Evolutionary conservation across 2,329 filamentous ascomycete genomes (phyloP), one percentile per base, ranked within the genome.

Genomic region (Xenosphaeropsis pyriputrescens): DNA sequence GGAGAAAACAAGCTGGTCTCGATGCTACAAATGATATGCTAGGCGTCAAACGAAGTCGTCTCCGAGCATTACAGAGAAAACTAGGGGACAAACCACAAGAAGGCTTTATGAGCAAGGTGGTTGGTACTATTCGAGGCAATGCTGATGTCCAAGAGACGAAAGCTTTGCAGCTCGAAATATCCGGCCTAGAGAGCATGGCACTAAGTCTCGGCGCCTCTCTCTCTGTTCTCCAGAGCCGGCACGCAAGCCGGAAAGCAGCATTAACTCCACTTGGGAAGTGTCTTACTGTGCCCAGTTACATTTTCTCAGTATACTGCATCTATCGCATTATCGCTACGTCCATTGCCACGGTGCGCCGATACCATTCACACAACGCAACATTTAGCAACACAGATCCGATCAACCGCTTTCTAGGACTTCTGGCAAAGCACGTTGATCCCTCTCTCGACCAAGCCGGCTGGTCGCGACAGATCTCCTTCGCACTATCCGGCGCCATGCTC

Each of bases 371-470:
- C 39, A 18, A 46, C 29, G 12, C 45, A 46, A 39, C 47, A 47
- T 79, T 85, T 57, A 70, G 79, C 18, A 73, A 73, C 38, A 78
- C 76, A 13, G 86, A 93, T 53, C 85, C 85, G 1, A 82, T 93
- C 54, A 93, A 82, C 60, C 81, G 85, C 45, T 69, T 89, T 43
- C 71, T 93, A 7, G 82, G 83, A 5, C 67, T 93, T 11, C 61
- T 93, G 14, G 84, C 83, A 4, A 79, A 80, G 39, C 83, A 93
- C 59, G 88, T 83, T 72, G 83, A 93, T 52, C 82, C 83, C 2
- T 74, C 78, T 42, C 70, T 93, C 18, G 82, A 93, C 58, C 82
- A 85, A 50, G 70, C 75, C 9, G 81, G 83, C 8, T 93, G 85
- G 84, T 79, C 82, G 16, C 78, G 84, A 19, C 82, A 85, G 52